Evolutionary conservation across 345 rosid species (phyloP), one percentile per base, ranked within the genome.

Genomic region (Zanthoxylum bungeanum): DNA sequence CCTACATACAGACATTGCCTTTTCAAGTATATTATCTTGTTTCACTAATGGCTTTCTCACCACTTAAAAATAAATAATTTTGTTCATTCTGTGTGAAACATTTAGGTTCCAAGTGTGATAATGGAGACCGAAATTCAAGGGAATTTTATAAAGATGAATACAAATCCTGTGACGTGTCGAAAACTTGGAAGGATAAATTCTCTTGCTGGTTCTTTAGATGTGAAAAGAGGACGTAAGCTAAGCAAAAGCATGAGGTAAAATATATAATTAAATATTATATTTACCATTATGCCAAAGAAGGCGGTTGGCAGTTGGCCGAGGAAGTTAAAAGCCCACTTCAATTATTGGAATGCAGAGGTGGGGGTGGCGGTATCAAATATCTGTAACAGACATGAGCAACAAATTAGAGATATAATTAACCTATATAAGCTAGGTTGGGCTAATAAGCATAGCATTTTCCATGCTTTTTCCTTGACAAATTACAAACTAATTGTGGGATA

Each of bases 301-400:
- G 4, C 34, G 22, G 69, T 65, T 65, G 69, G 40, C 8, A 19
- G 39, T 64, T 64, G 34, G 27, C 9, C 68, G 19, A 49, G 11
- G 33, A 66, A 21, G 59, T 50, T 66, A 50, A 66, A n/a, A 50
- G 68, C 53, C 16, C 50, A 17, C 34, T 24, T 40, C 52, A 42
- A 63, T 63, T 63, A 63, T 63, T 63, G 67, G 36, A 27, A 25
- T 42, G 14, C 30, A 17, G 1, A 17, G 40, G 11, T 7, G 62
- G 14, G 30, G n/a, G 33, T 16, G 61, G 14, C 30, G n/a, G 33
- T 16, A 37, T 57, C 39, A 30, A 58, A 31, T 31, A 58, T 31
- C 31, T n/a, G n/a, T n/a, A n/a, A n/a, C n/a, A n/a, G n/a, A n/a
- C n/a, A n/a, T n/a, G n/a, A n/a, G n/a, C n/a, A n/a, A n/a, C n/a